Conservation (phyloP, 192 early-diverging fungal species). For the Chytriomyces hyalinus region DNA sequence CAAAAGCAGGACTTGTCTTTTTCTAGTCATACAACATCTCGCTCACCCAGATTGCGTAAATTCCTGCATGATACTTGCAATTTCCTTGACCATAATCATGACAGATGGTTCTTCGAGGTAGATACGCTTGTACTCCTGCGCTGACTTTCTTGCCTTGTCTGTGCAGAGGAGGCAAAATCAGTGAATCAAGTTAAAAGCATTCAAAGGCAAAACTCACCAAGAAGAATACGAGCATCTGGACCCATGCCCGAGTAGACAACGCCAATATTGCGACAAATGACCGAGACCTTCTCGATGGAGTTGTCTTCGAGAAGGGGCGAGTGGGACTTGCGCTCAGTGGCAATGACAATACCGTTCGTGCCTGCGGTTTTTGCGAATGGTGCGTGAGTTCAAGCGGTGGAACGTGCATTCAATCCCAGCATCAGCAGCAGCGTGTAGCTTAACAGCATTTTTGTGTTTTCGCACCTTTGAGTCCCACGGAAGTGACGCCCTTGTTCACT, state of each 20-base stretch:
- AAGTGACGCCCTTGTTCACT: slow-evolving; percentile 86
- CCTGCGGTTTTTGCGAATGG: slow-evolving; percentile 55
- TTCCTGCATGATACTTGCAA: slow-evolving; percentile 98
- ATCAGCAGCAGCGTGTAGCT: neutral
- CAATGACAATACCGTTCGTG: slow-evolving; percentile 96
- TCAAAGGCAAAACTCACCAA: slow-evolving; percentile 42
- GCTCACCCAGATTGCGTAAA: slow-evolving; percentile 95
- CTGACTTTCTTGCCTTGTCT: slow-evolving; percentile 92
- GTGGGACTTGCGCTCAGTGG: slow-evolving; percentile 94
- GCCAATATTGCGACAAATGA: slow-evolving; percentile 91
- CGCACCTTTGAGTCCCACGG: slow-evolving; percentile 92
- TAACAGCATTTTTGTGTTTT: neutral
- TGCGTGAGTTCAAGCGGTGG: no score
- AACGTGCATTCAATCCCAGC: slow-evolving; percentile 11
- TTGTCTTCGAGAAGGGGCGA: slow-evolving; percentile 93
- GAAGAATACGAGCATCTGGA: slow-evolving; percentile 94
- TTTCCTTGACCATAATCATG: slow-evolving; percentile 93
- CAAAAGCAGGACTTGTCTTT: neutral
- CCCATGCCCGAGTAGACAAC: slow-evolving; percentile 99
- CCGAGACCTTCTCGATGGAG: slow-evolving; percentile 88
- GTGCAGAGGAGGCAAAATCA: neutral
- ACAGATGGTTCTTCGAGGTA: slow-evolving; percentile 96
- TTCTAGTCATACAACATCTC: neutral
- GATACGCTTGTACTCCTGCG: slow-evolving; percentile 91
- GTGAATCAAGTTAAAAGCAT: neutral